phyloP scores from a whole-genome alignment of 768 basidiomycete species.

The Pleurotus citrinopileatus region DNA sequence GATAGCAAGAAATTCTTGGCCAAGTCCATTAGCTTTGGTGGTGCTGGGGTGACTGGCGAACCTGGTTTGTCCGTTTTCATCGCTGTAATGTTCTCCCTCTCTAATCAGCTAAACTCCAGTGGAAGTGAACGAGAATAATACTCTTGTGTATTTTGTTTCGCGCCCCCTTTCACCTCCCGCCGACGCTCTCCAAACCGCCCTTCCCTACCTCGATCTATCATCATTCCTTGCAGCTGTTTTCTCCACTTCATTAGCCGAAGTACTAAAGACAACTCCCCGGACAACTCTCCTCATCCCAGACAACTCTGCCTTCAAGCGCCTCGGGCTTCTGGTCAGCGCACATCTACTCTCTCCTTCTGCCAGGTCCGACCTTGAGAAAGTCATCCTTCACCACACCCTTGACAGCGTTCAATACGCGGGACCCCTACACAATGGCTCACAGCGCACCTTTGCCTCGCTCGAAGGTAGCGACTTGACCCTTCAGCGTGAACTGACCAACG shows the following conservation, averaged over 20 bases:
- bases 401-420: constrained; percentile 71
- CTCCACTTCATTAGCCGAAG: constrained; percentile 78
- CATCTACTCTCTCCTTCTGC: constrained; percentile 81
- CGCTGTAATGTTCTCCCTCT: constrained; percentile 5
- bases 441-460: constrained; percentile 74
- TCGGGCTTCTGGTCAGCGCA: constrained; percentile 81
- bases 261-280: constrained; percentile 57
- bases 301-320: constrained; percentile 83
- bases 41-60: constrained; percentile 75
- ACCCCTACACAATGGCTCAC: constrained; percentile 58
- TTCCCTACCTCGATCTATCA: constrained; percentile 83
- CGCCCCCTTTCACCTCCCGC: constrained; percentile 79
- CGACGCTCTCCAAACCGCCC: constrained; percentile 76
- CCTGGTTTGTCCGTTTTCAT: constrained; percentile 49
- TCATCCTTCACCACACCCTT: constrained; percentile 87
- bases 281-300: constrained; percentile 85
- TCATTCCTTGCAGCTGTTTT: constrained; percentile 89
- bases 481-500: constrained; percentile 46
- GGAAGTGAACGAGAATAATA: constrained; percentile 54
- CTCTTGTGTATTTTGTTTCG: constrained; percentile 87
- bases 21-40: constrained; percentile 75
- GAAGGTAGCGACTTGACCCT: constrained; percentile 84
- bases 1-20: constrained; percentile 39
- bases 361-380: constrained; percentile 75
- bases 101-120: constrained; percentile 41